Evolutionary conservation across 2,329 filamentous ascomycete genomes (phyloP).

Genomic region (Ramularia collo-cygni): DNA sequence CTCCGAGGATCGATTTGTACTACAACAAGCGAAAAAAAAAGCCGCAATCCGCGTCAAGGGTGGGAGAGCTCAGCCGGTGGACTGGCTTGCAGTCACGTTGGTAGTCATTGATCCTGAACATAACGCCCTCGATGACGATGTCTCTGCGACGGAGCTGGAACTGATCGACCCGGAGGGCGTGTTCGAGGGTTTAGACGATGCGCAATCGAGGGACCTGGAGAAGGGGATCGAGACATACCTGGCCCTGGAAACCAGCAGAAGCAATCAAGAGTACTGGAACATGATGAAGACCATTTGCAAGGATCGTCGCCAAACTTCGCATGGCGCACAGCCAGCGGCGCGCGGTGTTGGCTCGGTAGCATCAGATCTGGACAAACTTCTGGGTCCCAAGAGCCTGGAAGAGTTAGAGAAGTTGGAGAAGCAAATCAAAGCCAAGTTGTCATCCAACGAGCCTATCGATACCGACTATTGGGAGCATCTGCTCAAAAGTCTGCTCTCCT

Average conservation of each 20-base stretch:
- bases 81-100: conserved; percentile 86
- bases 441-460: conserved; percentile 86
- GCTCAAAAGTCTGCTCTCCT: conserved; percentile 73
- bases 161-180: conserved; percentile 75
- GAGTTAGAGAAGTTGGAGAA: conserved; percentile 80
- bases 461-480: conserved; percentile 97
- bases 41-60: conserved; percentile 90
- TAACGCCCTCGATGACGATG: conserved; percentile 74
- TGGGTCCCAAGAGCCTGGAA: conserved; percentile 76
- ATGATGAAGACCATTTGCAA: conserved; percentile 78
- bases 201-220: conserved; percentile 67
- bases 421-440: conserved; percentile 79
- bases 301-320: conserved; percentile 61
- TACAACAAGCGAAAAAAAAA: conserved; percentile 97
- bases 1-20: conserved; percentile 90
- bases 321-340: conserved; percentile 53
- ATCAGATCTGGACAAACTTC: conserved; percentile 78
- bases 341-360: conserved; percentile 76
- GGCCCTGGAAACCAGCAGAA: conserved; percentile 67
- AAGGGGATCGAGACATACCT: conserved; percentile 76
- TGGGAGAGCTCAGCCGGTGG: conserved; percentile 82
- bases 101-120: conserved; percentile 80
- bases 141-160: conserved; percentile 63
- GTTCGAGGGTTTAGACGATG: conserved; percentile 62
- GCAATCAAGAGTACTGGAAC: conserved; percentile 83